These are phyloP conservation scores for Melampsora larici-populina DNA, from an alignment of 1,284 basidiomycete species.

Conservation along the genomic window DNA sequence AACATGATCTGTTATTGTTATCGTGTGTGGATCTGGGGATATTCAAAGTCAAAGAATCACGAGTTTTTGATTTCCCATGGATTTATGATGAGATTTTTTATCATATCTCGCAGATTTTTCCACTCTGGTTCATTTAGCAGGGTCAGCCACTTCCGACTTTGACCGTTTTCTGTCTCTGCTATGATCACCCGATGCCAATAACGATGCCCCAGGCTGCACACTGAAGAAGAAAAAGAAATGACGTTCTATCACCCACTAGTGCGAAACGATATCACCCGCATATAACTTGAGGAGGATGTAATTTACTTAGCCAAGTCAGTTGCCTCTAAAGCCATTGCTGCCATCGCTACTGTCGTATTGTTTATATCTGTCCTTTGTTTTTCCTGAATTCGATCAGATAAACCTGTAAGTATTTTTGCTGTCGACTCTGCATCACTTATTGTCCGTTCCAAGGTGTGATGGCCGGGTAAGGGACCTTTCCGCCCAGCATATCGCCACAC, in stretches of 20 bases:
- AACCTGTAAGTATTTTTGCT: not conserved
- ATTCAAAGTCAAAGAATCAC: no score
- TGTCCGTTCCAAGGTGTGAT: constrained; percentile 16
- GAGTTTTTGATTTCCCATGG: no score
- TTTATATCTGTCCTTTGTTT: constrained; percentile 3
- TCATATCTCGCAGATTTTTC: no score
- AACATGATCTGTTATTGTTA: no score
- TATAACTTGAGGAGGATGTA: not conserved
- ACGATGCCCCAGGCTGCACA: constrained; percentile 35
- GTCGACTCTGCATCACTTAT: not conserved
- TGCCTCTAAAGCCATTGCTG: constrained; percentile 29
- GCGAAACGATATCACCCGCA: not conserved
- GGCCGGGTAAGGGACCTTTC: constrained; percentile 12
- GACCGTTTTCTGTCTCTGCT: not conserved
- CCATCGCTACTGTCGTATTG: constrained; percentile 21
- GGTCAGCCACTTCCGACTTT: not conserved
- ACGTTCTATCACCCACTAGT: no score
- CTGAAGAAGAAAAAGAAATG: not conserved
- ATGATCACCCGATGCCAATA: constrained; percentile 2
- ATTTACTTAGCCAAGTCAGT: constrained; percentile 6
- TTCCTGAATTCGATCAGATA: not conserved
- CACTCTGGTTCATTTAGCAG: no score
- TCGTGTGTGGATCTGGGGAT: no score
- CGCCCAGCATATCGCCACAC: constrained; percentile 40
- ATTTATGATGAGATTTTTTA: no score